Conservation (phyloP, 2,329 filamentous ascomycete species). For the Clarireedia homoeocarpa region DNA sequence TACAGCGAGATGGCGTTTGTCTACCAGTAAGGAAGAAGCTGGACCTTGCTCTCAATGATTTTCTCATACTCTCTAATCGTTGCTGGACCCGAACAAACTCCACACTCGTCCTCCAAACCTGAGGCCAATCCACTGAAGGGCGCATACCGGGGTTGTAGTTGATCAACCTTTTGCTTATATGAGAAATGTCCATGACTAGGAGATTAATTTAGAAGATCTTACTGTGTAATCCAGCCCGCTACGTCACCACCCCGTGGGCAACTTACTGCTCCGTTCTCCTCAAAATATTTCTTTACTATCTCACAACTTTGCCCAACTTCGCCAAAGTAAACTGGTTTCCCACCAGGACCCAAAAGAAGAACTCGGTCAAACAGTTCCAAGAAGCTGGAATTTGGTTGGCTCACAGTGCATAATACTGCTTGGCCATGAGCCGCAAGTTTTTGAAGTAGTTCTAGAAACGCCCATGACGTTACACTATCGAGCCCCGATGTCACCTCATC, state of each 20-base stretch:
- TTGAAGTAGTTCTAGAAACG: slow-evolving; percentile 77
- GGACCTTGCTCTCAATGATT: slow-evolving; percentile 22
- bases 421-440: slow-evolving; percentile 84
- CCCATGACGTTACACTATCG: slow-evolving; percentile 88
- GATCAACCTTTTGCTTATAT: slow-evolving; percentile 32
- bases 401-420: slow-evolving; percentile 89
- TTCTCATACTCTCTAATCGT: slow-evolving; percentile 47
- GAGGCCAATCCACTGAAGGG: slow-evolving; percentile 52
- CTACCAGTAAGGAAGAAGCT: slow-evolving; percentile 20
- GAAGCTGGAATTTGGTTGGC: slow-evolving; percentile 86
- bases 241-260: slow-evolving; percentile 69
- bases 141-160: slow-evolving; percentile 52
- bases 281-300: slow-evolving; percentile 65
- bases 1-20: slow-evolving; percentile 38
- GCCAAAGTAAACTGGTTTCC: slow-evolving; percentile 73
- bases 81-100: slow-evolving; percentile 33
- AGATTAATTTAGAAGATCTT: background rate
- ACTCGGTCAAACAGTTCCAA: slow-evolving; percentile 85
- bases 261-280: slow-evolving; percentile 55
- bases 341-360: slow-evolving; percentile 67
- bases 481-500: slow-evolving; percentile 84
- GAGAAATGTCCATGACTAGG: background rate
- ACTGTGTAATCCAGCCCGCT: slow-evolving; percentile 69
- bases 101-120: slow-evolving; percentile 49
- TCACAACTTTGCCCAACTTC: slow-evolving; percentile 65